phyloP scores from a whole-genome alignment of 2,329 filamentous ascomycete species.

The Epichloe coenophiala region DNA sequence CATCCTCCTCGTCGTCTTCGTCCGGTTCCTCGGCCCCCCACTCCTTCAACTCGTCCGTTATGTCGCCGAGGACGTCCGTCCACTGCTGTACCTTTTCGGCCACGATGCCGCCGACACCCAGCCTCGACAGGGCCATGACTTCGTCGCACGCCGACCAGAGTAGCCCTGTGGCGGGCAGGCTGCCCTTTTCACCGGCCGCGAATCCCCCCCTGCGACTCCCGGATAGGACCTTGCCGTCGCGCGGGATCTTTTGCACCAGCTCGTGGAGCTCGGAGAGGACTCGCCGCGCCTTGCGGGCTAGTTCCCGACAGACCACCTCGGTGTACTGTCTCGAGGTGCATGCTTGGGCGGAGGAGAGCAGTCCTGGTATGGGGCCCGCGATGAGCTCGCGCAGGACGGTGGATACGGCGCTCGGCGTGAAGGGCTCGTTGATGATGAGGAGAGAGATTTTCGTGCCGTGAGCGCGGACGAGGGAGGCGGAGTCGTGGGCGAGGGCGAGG shows the following conservation, averaged over 20 bases:
- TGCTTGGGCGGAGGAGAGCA: constrained; percentile 57
- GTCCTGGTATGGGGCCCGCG: constrained; percentile 56
- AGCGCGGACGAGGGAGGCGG: constrained; percentile 60
- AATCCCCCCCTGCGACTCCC: constrained; percentile 11
- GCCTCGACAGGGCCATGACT: constrained; percentile 46
- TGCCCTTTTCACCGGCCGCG: constrained; percentile 31
- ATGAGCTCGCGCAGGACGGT: constrained; percentile 62
- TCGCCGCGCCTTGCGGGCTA: constrained; percentile 43
- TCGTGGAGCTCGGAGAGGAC: constrained; percentile 49
- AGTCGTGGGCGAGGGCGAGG: constrained; percentile 57
- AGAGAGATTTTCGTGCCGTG: constrained; percentile 82
- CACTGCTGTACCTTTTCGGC: constrained; percentile 61
- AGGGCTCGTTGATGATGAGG: constrained; percentile 73
- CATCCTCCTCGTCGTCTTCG: constrained; percentile 34
- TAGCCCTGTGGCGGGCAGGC: constrained; percentile 55
- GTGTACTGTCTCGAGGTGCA: constrained; percentile 52
- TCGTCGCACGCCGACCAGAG: constrained; percentile 77
- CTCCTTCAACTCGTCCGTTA: constrained; percentile 73
- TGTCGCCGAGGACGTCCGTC: constrained; percentile 64
- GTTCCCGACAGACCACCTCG: constrained; percentile 46
- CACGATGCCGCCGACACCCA: constrained; percentile 58
- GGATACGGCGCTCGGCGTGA: constrained; percentile 62
- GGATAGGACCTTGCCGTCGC: constrained; percentile 39
- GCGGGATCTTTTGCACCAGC: constrained; percentile 46
- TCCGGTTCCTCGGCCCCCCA: constrained; percentile 66